Base-by-base conservation (phyloP, 1,139 yeast species). In the Debaryomycetaceae sp. region DNA sequence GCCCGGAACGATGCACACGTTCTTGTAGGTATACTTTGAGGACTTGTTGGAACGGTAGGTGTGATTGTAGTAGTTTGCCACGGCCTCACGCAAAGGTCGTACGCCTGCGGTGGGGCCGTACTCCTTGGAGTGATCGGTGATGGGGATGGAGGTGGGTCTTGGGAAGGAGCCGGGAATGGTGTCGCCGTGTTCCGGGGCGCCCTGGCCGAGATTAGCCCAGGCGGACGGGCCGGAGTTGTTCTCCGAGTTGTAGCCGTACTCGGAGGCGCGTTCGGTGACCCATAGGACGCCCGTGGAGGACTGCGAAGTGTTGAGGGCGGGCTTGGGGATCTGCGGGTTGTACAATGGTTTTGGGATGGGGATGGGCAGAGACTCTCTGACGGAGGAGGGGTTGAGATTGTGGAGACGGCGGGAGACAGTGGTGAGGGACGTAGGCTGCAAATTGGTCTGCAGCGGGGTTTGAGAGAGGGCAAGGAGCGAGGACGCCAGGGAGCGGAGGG, bases 201-300 rank as follows among this genome's bases (percentile, higher is more conserved):
- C 82, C 45, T 75, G 82, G 23, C 82, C 82, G 47, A 75, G 57
- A 47, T 75, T 75, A 27, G 77, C 73, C 81, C 81, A 75, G 20
- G 58, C 55, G 12, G 10, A 13, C 8, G 18, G 15, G 18, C 26
- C 26, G 30, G 56, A 61, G 35, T 68, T 73, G 26, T 59, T 59
- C 32, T 60, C 60, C 5, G 58, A 56, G 27, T 60, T 53, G 45
- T 59, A 75, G 0, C 82, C 82, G 45, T 73, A 68, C 35, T 70
- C 79, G 26, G 58, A 51, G 19, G 82, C 82, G 40, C 79, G 58
- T 45, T 75, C 81, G 1, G 81, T 75, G 28, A 73, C 73, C 81
- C 81, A 75, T 35, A 74, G 66, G 13, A 75, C 82, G 33, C 82
- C 82, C 1, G 82, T 75, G 7, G 79, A 72, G 11, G 77, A 68